phyloP scores from a whole-genome alignment of 1,139 yeast species.

The Geotrichum phurueaensis region DNA sequence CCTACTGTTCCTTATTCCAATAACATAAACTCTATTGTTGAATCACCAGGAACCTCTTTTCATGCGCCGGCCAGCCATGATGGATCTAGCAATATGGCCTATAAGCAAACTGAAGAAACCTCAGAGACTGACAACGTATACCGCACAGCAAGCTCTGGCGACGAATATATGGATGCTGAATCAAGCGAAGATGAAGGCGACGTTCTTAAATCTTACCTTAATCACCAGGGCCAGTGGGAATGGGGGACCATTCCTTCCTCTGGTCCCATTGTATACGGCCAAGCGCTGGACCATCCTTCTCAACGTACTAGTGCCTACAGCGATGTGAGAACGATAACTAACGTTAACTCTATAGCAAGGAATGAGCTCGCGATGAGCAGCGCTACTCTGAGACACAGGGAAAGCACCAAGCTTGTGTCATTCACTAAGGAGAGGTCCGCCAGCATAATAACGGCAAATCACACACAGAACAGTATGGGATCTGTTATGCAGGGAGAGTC shows the following conservation, averaged over 20 bases:
- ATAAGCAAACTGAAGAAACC: neutral
- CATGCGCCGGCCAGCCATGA: neutral
- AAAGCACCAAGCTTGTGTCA: slow-evolving; percentile 8
- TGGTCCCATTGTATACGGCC: slow-evolving; percentile 11
- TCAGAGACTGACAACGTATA: slow-evolving; percentile 18
- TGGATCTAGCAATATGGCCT: neutral
- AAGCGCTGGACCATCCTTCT: slow-evolving; percentile 9
- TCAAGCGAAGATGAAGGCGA: slow-evolving; percentile 22
- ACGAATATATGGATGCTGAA: slow-evolving; percentile 17
- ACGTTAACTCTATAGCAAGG: neutral
- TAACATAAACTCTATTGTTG: slow-evolving; percentile 9
- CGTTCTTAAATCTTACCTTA: slow-evolving; percentile 31
- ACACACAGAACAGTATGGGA: neutral
- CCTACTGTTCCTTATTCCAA: slow-evolving; percentile 13
- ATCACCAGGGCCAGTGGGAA: slow-evolving; percentile 33
- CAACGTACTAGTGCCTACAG: slow-evolving; percentile 12
- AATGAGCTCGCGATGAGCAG: neutral
- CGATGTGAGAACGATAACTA: slow-evolving; percentile 9
- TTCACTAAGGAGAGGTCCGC: slow-evolving; percentile 9
- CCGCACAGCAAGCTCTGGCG: slow-evolving; percentile 27
- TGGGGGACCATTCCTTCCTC: slow-evolving; percentile 27
- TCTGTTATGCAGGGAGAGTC: neutral
- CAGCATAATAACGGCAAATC: neutral
- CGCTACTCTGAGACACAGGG: neutral
- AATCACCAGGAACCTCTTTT: neutral